Conservation (phyloP, 371 early-diverging fungal species). For the Apophysomyces ossiformis region DNA sequence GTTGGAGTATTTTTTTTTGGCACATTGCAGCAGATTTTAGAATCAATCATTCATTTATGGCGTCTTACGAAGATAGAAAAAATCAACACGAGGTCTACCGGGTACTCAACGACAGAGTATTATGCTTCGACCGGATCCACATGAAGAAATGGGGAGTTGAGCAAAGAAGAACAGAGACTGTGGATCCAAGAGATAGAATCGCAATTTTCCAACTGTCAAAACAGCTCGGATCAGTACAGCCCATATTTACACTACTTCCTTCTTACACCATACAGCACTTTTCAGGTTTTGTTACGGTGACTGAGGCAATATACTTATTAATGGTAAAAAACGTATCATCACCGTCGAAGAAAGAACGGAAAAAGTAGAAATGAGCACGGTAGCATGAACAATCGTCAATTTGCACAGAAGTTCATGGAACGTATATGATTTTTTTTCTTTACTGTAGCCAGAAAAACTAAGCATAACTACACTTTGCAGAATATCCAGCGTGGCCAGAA, state of each 20-base stretch:
- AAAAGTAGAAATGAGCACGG: neutral
- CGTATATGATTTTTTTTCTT: neutral
- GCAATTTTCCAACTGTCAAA: conserved; percentile 5
- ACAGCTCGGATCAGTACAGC: neutral
- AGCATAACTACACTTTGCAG: neutral
- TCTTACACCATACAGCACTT: neutral
- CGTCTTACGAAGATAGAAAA: too few relatives aligned
- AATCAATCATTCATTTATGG: too few relatives aligned
- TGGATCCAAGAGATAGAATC: neutral
- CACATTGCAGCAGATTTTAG: neutral
- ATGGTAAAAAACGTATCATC: conserved; percentile 16
- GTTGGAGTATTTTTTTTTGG: neutral
- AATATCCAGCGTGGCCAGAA: neutral
- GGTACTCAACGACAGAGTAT: neutral
- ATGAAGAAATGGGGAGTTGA: neutral
- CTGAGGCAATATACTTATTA: conserved; percentile 15
- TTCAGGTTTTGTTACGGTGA: neutral
- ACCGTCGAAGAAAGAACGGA: conserved; percentile 6
- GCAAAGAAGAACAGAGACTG: neutral
- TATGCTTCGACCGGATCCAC: conserved; percentile 7
- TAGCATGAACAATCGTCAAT: neutral
- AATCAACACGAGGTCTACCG: neutral
- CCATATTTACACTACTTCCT: neutral
- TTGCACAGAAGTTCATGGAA: neutral
- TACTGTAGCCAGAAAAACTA: neutral